Conservation (phyloP, 805 yeast genomes). For the Saccharomycopsis babjevae region DNA sequence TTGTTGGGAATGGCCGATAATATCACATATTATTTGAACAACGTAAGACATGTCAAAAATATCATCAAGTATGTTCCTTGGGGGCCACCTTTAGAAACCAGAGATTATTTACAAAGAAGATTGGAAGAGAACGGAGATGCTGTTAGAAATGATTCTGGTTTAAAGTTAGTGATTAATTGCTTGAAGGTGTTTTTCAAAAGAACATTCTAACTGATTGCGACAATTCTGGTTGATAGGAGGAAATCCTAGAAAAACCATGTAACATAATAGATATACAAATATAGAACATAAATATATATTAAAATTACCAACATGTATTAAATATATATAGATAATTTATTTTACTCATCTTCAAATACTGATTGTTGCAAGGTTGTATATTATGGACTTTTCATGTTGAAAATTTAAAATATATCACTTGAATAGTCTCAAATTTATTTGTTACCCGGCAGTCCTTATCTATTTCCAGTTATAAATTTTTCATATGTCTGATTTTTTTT, state of each 20-base stretch:
- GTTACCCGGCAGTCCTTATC: background rate
- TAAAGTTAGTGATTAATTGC: constrained; percentile 55
- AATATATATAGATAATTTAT: too few species aligned
- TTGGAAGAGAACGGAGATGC: constrained; percentile 95
- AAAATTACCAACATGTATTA: too few species aligned
- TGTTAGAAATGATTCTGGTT: constrained; percentile 75
- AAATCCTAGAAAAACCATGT: too few species aligned
- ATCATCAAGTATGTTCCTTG: constrained; percentile 93
- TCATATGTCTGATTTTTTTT: background rate
- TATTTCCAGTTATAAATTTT: background rate
- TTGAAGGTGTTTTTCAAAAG: constrained; percentile 28
- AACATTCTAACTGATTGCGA: constrained; percentile 15
- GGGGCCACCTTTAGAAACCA: constrained; percentile 95
- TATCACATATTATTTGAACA: constrained; percentile 64
- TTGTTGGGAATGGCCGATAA: constrained; percentile 94
- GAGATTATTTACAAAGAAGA: constrained; percentile 80
- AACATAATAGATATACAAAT: too few species aligned
- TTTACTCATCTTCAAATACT: too few species aligned
- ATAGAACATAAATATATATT: too few species aligned
- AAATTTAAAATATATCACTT: background rate
- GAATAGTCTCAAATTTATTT: too few species aligned
- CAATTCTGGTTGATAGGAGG: background rate
- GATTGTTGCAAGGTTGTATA: too few species aligned
- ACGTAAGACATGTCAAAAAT: constrained; percentile 53
- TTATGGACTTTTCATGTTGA: background rate